Conservation (phyloP, 164 flowering plant species). For the Vitis rotundifolia region DNA sequence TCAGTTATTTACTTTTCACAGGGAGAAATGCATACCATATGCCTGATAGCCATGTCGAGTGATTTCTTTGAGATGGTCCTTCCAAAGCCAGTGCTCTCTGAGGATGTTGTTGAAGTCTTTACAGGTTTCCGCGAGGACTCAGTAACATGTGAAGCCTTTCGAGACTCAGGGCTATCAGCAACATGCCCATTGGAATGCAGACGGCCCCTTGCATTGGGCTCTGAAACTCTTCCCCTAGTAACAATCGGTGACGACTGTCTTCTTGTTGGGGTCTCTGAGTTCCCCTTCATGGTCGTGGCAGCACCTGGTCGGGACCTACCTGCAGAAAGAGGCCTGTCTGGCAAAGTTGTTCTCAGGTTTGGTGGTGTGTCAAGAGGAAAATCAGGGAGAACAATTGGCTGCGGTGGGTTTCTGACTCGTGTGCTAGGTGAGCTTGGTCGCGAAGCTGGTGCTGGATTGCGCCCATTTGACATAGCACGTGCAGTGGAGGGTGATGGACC, state of each 20-base stretch:
- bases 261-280: constrained; percentile 45
- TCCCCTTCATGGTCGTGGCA: constrained; percentile 45
- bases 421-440: constrained; percentile 84
- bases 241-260: constrained; percentile 72
- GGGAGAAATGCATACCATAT: constrained; percentile 62
- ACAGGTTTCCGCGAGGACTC: constrained; percentile 53
- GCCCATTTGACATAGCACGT: constrained; percentile 55
- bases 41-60: constrained; percentile 90
- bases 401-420: constrained; percentile 53
- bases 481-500: constrained; percentile 52
- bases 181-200: constrained; percentile 49
- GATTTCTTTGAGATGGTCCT: constrained; percentile 92
- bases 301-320: constrained; percentile 83
- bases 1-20: too few species aligned
- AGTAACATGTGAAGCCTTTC: constrained; percentile 34
- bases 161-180: constrained; percentile 41
- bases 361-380: constrained; percentile 91
- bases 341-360: constrained; percentile 84
- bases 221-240: constrained; percentile 68
- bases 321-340: constrained; percentile 87
- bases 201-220: constrained; percentile 45
- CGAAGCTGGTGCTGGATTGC: constrained; percentile 50
- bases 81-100: constrained; percentile 80
- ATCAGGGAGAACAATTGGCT: constrained; percentile 76
- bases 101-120: constrained; percentile 42